These are phyloP conservation scores for Actinomortierella wolfii DNA, from an alignment of 371 early-diverging fungal genomes.

Conservation along the genomic window DNA sequence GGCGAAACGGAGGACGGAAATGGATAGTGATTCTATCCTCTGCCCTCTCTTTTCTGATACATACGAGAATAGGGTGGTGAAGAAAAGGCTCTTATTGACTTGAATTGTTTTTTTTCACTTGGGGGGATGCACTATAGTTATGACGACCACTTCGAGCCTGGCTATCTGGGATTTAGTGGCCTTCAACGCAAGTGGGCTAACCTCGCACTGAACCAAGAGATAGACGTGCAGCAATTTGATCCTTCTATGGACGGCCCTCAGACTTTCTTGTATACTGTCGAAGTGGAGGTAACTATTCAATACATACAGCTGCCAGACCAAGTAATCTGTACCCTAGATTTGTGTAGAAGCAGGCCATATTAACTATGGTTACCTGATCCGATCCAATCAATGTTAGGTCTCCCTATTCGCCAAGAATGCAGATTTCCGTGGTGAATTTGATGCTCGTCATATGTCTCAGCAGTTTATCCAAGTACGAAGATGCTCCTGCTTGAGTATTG, in stretches of 20 bases:
- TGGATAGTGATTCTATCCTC: background rate
- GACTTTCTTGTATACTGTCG: constrained; percentile 71
- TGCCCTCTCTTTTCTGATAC: constrained; percentile 2
- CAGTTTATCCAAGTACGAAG: constrained; percentile 63
- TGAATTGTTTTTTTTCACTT: background rate
- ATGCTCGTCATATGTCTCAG: constrained; percentile 73
- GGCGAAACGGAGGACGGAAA: too few species aligned
- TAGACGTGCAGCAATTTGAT: constrained; percentile 78
- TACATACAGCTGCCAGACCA: too few species aligned
- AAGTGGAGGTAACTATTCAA: constrained; percentile 73
- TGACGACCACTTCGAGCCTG: constrained; percentile 58
- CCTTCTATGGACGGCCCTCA: constrained; percentile 62
- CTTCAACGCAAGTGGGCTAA: constrained; percentile 90
- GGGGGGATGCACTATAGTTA: constrained; percentile 45
- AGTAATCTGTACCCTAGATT: too few species aligned
- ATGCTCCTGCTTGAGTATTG: background rate
- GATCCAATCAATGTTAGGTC: constrained; percentile 37
- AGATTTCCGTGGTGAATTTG: constrained; percentile 65
- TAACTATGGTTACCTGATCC: constrained; percentile 17
- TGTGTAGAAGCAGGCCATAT: too few species aligned
- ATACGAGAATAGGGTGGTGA: background rate
- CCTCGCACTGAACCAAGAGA: constrained; percentile 81
- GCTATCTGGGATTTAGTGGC: constrained; percentile 75
- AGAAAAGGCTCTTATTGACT: background rate
- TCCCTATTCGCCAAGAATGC: constrained; percentile 59